These are phyloP conservation scores for Coemansia sp. DNA, from an alignment of 192 early-diverging fungal genomes.

Conservation along the genomic window DNA sequence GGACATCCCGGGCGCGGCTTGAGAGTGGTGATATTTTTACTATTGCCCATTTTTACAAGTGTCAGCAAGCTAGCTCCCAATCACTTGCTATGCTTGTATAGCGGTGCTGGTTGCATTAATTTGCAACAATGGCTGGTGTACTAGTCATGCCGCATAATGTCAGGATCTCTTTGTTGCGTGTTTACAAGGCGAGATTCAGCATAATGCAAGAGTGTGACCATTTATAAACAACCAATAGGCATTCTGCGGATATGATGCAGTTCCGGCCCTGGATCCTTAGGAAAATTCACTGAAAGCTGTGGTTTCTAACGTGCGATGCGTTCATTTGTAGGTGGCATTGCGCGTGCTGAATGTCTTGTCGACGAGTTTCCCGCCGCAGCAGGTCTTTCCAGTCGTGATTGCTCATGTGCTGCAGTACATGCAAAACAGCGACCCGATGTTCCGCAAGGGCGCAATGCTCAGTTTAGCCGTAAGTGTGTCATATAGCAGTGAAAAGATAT, in stretches of 20 bases:
- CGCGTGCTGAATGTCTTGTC: slow-evolving; percentile 76
- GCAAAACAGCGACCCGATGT: slow-evolving; percentile 71
- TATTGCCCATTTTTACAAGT: background rate
- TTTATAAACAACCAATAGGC: background rate
- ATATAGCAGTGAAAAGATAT: background rate
- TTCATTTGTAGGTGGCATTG: slow-evolving; percentile 54
- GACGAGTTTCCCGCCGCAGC: slow-evolving; percentile 80
- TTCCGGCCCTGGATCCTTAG: background rate
- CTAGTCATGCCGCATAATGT: slow-evolving; percentile 4
- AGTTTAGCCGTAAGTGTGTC: slow-evolving; percentile 64
- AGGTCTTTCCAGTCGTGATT: slow-evolving; percentile 81
- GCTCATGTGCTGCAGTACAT: slow-evolving; percentile 73
- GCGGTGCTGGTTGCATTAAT: slow-evolving; percentile 16
- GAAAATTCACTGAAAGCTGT: background rate
- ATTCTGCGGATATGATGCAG: background rate
- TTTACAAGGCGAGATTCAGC: background rate
- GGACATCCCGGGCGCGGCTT: background rate
- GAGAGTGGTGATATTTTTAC: too few species aligned
- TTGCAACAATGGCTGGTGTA: slow-evolving; percentile 11
- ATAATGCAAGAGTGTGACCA: background rate
- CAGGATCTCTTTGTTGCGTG: background rate
- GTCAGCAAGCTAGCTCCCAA: background rate
- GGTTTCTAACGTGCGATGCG: background rate
- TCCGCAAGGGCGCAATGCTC: slow-evolving; percentile 86
- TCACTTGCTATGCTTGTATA: background rate